These are phyloP conservation scores for Hymenoscyphus repandus DNA, from an alignment of 2,329 filamentous ascomycete species.

Conservation along the genomic window DNA sequence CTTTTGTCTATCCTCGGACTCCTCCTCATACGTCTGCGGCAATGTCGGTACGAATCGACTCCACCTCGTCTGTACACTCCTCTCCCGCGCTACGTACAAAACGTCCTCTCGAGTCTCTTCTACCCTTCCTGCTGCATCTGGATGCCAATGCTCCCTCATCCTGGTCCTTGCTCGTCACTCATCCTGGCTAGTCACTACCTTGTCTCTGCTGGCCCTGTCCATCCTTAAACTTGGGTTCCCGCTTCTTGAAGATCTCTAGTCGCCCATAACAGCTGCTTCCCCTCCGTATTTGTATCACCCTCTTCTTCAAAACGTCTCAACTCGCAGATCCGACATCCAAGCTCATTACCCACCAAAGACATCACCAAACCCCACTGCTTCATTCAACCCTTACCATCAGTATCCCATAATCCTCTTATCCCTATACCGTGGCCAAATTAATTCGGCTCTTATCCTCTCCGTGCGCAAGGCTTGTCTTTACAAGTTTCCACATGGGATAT, in stretches of 20 bases:
- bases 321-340: slow-evolving; percentile 20
- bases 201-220: slow-evolving; percentile 12
- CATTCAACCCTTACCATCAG: not conserved
- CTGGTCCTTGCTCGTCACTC: no score
- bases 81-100: no score
- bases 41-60: no score
- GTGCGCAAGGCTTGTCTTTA: slow-evolving; percentile 6
- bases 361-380: not conserved
- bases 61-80: no score
- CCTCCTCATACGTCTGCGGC: no score
- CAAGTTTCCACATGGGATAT: not conserved
- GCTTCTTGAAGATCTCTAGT: slow-evolving; percentile 17
- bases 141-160: no score
- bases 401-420: not conserved
- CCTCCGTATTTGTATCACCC: slow-evolving; percentile 16
- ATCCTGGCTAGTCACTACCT: not conserved
- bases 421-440: slow-evolving; percentile 8
- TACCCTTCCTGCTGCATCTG: no score
- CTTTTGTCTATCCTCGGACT: no score
- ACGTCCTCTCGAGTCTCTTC: no score
- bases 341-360: slow-evolving; percentile 1
- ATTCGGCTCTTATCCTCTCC: slow-evolving; percentile 21
- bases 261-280: slow-evolving; percentile 3
- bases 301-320: slow-evolving; percentile 28
- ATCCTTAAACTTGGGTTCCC: slow-evolving; percentile 28